Percentiles rank a stretch among this genome's conserved stretches.
These are phyloP conservation scores for Dioszegia crocea DNA, from an alignment of 768 basidiomycete species.

Conservation along the genomic window DNA sequence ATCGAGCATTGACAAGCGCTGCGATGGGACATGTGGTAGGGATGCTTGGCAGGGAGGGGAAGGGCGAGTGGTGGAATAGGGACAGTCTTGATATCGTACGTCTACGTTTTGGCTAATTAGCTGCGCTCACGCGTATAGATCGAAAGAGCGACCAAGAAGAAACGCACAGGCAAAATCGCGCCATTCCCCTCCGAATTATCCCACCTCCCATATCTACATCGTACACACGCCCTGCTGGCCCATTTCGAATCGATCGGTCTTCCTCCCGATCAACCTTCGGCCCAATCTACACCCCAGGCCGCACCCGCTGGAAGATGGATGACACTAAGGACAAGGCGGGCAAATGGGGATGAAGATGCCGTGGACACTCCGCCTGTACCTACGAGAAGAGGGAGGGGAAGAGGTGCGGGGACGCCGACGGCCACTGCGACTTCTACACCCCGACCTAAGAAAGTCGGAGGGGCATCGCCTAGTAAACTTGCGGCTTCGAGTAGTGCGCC, in stretches of 20 bases:
- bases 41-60: conserved; percentile 49
- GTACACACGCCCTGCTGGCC: conserved; percentile 32
- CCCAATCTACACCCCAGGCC: conserved; percentile 21
- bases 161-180: conserved; percentile 37
- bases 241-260: conserved; percentile 27
- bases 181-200: conserved; percentile 33
- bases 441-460: not conserved
- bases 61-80: conserved; percentile 33
- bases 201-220: conserved; percentile 18
- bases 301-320: conserved; percentile 15
- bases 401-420: conserved; percentile 18
- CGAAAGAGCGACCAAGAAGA: conserved; percentile 44
- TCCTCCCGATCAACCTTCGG: conserved; percentile 4
- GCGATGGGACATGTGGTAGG: conserved; percentile 76
- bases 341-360: conserved; percentile 9
- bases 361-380: conserved; percentile 17
- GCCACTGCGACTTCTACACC: conserved; percentile 2
- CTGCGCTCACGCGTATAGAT: conserved; percentile 19
- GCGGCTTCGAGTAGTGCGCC: conserved; percentile 1
- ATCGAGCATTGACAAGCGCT: conserved; percentile 77
- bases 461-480: conserved; percentile 2
- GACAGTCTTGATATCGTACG: conserved; percentile 33
- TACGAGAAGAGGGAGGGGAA: conserved; percentile 13
- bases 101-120: not conserved
- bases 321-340: conserved; percentile 32